phyloP scores from a whole-genome alignment of 176 grass and related monocot species.

The Hordeum marinum region DNA sequence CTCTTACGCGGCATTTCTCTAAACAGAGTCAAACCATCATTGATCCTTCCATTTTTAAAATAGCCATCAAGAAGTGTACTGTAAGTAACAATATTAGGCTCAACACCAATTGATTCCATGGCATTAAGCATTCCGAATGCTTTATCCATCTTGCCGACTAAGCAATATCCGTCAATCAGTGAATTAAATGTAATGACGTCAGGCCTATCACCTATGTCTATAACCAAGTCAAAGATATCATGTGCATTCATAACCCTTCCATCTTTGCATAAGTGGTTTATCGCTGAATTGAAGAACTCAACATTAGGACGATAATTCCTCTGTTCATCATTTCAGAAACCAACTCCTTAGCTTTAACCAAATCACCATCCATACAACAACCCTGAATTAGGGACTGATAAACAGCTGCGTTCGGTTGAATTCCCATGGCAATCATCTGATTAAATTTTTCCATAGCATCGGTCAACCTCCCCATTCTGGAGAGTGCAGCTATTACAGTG shows the following conservation, averaged over 20 bases:
- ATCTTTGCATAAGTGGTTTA: background rate
- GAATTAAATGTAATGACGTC: background rate
- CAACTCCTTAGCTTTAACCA: background rate
- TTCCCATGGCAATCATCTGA: background rate
- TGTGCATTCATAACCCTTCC: background rate
- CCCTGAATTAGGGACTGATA: background rate
- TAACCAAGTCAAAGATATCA: background rate
- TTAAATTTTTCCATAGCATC: background rate
- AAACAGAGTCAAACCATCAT: background rate
- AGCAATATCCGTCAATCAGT: background rate
- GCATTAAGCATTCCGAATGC: background rate
- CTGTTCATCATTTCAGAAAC: background rate
- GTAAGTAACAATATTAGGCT: background rate
- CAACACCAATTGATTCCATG: background rate
- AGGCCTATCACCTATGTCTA: background rate
- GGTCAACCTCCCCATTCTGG: background rate
- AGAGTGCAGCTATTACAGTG: background rate
- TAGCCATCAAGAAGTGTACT: background rate
- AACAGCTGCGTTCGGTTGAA: rapidly evolving
- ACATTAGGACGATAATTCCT: background rate
- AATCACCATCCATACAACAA: background rate
- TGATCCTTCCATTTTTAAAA: background rate
- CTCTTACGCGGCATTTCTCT: background rate
- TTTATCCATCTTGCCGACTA: background rate
- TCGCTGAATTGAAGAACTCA: background rate